Evolutionary conservation across 148 eudicot genomes (phyloP), one percentile per base, ranked within the genome.

Genomic region (Diospyros kaki): DNA sequence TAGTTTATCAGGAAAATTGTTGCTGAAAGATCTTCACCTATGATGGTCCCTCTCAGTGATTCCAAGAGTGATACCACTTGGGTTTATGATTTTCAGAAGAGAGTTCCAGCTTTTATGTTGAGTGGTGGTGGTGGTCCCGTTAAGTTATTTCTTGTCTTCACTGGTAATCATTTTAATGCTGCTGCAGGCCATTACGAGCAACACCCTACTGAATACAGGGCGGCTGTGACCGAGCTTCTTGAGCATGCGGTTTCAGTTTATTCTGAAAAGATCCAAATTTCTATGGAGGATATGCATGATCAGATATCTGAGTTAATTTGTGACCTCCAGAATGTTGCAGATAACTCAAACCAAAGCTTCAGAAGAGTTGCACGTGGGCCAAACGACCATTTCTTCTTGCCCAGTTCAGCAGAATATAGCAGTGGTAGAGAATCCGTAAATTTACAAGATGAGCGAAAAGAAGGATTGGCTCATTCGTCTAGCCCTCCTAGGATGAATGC

Each of bases 321-420:
- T 52, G 86, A 87, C 74, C 88, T 89, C 74, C 93, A 84, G 73
- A 83, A 83, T 76, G 93, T 86, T 58, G 89, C 89, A 28, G 89
- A 76, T 8, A 75, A 84, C 84, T 89, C 93, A 61, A 84, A 83
- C 58, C 80, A 83, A 71, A 87, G 88, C 78, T 76, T 87, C 42
- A 71, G 83, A 60, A 85, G 90, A 78, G 90, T 87, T 72, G 90
- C 90, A 40, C 72, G 79, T 45, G 89, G 87, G 54, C 85, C 88
- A 38, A 77, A 81, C 42, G 88, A 84, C 76, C 84, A 87, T 81
- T 89, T 86, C 69, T 83, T 81, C 86, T 73, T 79, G 71, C 88
- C 87, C 54, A 81, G 83, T 74, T 82, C 85, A 39, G 76, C 78
- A 41, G 84, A 73, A 45, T 53, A 46, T 56, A 75, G 61, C 67